Evolutionary conservation across 148 eudicot genomes (phyloP), one percentile per base, ranked within the genome.

Genomic region (Rhododendron molle): DNA sequence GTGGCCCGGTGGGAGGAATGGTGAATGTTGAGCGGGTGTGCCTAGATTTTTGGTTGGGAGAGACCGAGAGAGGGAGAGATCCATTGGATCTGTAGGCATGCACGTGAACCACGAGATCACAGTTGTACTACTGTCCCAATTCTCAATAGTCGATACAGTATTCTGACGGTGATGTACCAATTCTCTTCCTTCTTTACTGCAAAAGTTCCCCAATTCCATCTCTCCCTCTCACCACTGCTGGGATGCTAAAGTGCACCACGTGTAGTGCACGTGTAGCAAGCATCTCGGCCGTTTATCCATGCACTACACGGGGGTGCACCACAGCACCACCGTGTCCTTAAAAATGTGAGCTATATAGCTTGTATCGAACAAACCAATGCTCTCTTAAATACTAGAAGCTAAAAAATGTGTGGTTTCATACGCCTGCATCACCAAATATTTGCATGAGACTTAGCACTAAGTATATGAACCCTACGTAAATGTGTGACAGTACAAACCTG

Each of bases 1-100:
- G 7, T n/a, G n/a, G n/a, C n/a, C n/a, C n/a, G n/a, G n/a, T 40
- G 44, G 7, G 0, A 40, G 0, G 7, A 40, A 0, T 40, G 1
- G 7, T 40, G 7, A 40, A 40, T 40, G 43, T 40, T 40, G 43
- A 40, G 0, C 43, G 0, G 0, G 43, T 0, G 1, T 7, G 0
- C 7, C 8, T 40, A 40, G 44, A 40, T 0, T 40, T 40, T 40
- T 40, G 44, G 8, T 6, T 40, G 44, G 6, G 44, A n/a, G n/a
- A n/a, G n/a, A n/a, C n/a, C n/a, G n/a, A 54, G 20, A 54, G 60
- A 16, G 60, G 20, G 60, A 54, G 60, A 71, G 76, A 28, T 15
- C 43, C 15, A 73, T 16, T 8, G 34, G 73, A 28, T 28, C 73
- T 12, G 34, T 28, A 7, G 73, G 36, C 73, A 28, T 74, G 11